These are phyloP conservation scores for Pneumocystis wakefieldiae DNA, from an alignment of 1,139 yeast species.

Conservation along the genomic window DNA sequence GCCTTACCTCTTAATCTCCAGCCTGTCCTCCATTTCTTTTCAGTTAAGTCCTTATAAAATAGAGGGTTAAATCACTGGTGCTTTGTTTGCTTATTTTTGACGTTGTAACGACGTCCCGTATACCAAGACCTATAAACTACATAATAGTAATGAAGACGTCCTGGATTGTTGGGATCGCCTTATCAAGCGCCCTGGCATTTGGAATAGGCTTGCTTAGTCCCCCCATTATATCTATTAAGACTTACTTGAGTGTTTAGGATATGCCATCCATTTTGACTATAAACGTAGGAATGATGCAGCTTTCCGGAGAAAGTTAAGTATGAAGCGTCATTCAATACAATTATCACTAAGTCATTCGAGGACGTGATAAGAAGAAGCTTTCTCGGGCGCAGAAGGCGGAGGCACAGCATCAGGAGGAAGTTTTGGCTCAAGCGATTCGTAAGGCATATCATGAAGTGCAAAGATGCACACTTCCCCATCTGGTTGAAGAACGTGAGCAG, in stretches of 20 bases:
- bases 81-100: too few relatives aligned
- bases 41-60: background rate
- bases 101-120: too few relatives aligned
- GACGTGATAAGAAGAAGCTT: constrained; percentile 30
- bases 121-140: background rate
- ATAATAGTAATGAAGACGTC: background rate
- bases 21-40: background rate
- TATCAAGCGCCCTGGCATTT: background rate
- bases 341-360: background rate
- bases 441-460: background rate
- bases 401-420: constrained; percentile 38
- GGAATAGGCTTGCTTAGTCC: background rate
- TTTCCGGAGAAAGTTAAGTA: constrained; percentile 38
- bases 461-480: constrained; percentile 39
- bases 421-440: constrained; percentile 34
- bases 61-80: too few relatives aligned
- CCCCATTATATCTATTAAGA: constrained; percentile 2
- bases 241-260: constrained; percentile 34
- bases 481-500: constrained; percentile 52
- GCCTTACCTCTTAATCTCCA: background rate
- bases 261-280: constrained; percentile 82
- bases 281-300: constrained; percentile 68
- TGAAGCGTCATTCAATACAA: background rate
- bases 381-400: constrained; percentile 22
- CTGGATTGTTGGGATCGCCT: background rate